A percentile compares a stretch with the other conserved stretches of the same genome.
Evolutionary conservation across 192 early-diverging fungal species (phyloP).

Genomic region (Rhizophagus sp.): DNA sequence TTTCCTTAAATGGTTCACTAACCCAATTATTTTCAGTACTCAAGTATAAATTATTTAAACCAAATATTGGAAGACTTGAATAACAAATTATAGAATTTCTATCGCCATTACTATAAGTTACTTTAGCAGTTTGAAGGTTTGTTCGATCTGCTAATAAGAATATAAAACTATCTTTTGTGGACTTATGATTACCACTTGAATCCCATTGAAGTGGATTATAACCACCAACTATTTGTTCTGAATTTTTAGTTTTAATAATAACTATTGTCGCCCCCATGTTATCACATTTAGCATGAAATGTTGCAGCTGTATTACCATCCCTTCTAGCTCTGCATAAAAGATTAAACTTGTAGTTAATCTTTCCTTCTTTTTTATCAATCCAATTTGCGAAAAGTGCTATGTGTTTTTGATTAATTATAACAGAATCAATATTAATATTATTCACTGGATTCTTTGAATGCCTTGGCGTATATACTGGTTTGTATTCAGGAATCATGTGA

Average conservation of each 20-base stretch:
- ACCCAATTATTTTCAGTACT: too few relatives aligned
- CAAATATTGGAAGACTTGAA: not conserved
- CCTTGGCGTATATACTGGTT: not conserved
- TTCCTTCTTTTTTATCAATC: constrained; percentile 4
- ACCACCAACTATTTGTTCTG: not conserved
- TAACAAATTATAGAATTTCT: too few relatives aligned
- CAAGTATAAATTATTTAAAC: too few relatives aligned
- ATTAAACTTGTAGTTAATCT: too few relatives aligned
- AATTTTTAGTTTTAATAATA: too few relatives aligned
- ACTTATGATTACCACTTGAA: not conserved
- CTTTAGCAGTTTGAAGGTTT: not conserved
- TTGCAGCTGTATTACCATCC: too few relatives aligned
- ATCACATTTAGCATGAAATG: too few relatives aligned
- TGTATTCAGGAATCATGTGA: not conserved
- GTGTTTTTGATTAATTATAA: not conserved
- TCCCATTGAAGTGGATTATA: too few relatives aligned
- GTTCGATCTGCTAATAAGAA: not conserved
- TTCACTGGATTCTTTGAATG: too few relatives aligned
- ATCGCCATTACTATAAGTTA: not conserved
- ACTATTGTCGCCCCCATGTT: too few relatives aligned
- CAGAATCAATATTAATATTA: not conserved
- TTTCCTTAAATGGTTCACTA: too few relatives aligned
- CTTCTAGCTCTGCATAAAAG: too few relatives aligned
- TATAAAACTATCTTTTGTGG: not conserved
- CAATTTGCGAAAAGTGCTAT: not conserved